phyloP scores from a whole-genome alignment of 2,329 filamentous ascomycete genomes.

The Xylaria hypoxylon region DNA sequence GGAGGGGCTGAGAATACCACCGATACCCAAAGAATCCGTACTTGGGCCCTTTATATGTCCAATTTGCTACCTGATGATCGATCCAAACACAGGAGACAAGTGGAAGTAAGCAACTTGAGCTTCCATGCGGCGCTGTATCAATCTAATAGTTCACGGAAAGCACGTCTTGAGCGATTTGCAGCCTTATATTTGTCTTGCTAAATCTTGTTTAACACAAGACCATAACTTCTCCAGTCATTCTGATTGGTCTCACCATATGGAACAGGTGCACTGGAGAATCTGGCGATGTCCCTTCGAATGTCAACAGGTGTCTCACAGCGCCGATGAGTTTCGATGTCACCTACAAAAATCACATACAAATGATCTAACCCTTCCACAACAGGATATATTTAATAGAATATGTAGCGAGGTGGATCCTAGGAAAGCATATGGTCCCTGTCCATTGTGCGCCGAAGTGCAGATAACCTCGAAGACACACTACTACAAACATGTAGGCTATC shows the following conservation, averaged over 20 bases:
- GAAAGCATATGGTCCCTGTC: slow-evolving; percentile 16
- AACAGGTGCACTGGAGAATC: slow-evolving; percentile 17
- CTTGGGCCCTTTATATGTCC: slow-evolving; percentile 10
- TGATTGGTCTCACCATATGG: slow-evolving; percentile 23
- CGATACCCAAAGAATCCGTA: neutral
- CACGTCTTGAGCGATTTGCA: slow-evolving; percentile 22
- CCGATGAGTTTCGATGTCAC: slow-evolving; percentile 9
- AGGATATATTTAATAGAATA: neutral
- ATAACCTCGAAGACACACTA: slow-evolving; percentile 18
- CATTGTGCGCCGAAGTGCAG: neutral
- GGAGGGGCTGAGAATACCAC: slow-evolving; percentile 12
- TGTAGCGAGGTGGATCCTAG: neutral
- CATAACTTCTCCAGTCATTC: slow-evolving; percentile 8
- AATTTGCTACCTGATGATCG: slow-evolving; percentile 17
- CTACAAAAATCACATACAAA: neutral
- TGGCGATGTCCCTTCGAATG: slow-evolving; percentile 12
- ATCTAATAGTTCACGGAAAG: slow-evolving; percentile 6
- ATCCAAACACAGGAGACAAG: neutral
- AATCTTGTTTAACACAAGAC: slow-evolving; percentile 1
- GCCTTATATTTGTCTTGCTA: slow-evolving; percentile 22
- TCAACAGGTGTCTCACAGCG: neutral
- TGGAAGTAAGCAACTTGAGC: slow-evolving; percentile 13
- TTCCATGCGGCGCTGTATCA: neutral
- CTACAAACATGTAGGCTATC: slow-evolving; percentile 11
- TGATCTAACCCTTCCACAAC: neutral